Evolutionary conservation across 1,284 basidiomycete genomes (phyloP), one percentile per base, ranked within the genome.

Genomic region (Pseudozyma tsukubaensis): DNA sequence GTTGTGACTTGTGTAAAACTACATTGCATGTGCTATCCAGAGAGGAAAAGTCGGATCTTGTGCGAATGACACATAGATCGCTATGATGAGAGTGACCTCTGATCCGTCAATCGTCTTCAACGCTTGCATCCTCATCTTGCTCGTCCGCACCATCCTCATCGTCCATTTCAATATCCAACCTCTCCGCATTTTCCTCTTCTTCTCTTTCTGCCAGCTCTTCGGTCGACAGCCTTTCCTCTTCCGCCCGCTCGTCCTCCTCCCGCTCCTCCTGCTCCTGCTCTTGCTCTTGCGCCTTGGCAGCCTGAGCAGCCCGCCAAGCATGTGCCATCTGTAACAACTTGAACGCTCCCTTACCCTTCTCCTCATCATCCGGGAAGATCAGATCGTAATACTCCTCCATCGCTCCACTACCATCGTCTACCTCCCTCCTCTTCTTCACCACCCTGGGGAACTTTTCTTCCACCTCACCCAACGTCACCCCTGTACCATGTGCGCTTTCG

Each of bases 401-500:
- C 13, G 60, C 76, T 18, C 76, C 72, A 14, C 72, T 56, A n/a
- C 58, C 73, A n/a, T 65, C 77, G 2, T 50, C 55, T 0, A 76
- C 29, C 14, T 75, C 59, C 24, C 77, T 44, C 16, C 83, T 66
- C 77, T 91, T 90, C 87, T 93, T 94, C 85, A 91, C 91, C 47
- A 94, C 92, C 55, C 93, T 91, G 3, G 95, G 95, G 90, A 94
- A 92, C 90, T 93, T 93, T 54, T 87, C 89, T 78, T 94, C 89
- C 14, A 98, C 94, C 86, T 91, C 91, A 29, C 89, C 87, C 34
- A 92, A 87, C n/a, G 75, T 74, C 2, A 51, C 43, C 4, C 56
- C n/a, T 8, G 65, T 88, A 18, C 94, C 94, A 75, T 94, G 87
- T 49, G 89, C 88, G 73, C 90, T 87, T 86, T 98, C 95, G 82